Evolutionary conservation across 2,329 filamentous ascomycete species (phyloP), one percentile per base, ranked within the genome.

Genomic region (Juglanconis oblonga): DNA sequence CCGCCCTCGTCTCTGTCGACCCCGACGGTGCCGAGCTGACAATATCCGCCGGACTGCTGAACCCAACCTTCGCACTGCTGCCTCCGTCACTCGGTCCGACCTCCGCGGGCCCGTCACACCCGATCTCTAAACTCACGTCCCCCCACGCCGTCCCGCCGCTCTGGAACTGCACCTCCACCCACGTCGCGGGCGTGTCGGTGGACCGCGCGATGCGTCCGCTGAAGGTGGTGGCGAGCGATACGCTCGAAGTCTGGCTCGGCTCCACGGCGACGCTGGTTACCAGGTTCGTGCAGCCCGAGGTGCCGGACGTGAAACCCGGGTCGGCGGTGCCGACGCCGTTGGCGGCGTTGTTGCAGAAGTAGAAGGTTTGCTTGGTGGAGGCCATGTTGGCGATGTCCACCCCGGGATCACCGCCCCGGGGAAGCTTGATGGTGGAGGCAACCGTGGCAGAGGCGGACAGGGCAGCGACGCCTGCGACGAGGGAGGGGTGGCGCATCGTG

Each of bases 81-180:
- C 56, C 56, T 1, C 56, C 59, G 24, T 53, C 48, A 1, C 55
- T 50, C 4, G 59, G 59, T 17, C 51, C 59, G 2, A 62, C 59
- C 4, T 52, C 33, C 2, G 59, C 59, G 3, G 59, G 51, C n/a
- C 59, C 59, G 31, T 62, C 59, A 31, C 59, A 62, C 2, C 59
- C 59, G 3, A 53, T 47, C 40, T 62, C 55, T 31, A 62, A 11
- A 38, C 55, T 58, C 14, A 59, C 59, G 11, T 62, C 59, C 4
- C 59, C 59, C 51, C 52, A 62, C 14, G 59, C 59, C 24, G 42
- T 55, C 33, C 59, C 56, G 17, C 53, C 56, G n/a, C 9, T n/a
- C 52, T 52, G 57, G 47, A 62, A 52, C 59, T 59, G 59, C 38
- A 59, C 48, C 50, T 62, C 59, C 50, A 62, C 59, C 59, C 59